Base-by-base conservation (phyloP, 768 basidiomycete species). In the Butyriboletus loyo region DNA sequence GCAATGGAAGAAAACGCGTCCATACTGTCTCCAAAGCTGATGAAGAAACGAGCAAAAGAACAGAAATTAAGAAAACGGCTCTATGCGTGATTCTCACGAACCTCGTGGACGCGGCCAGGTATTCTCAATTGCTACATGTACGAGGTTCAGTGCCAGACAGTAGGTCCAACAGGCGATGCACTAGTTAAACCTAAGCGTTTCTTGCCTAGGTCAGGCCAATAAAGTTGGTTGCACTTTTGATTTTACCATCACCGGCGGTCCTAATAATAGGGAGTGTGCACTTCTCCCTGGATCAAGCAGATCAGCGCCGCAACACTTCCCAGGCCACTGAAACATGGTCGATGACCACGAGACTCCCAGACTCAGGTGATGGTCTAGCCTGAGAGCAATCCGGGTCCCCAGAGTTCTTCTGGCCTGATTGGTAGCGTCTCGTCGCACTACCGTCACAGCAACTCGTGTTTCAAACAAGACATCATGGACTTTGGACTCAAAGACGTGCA, bases 401-500 rank as follows among this genome's bases (percentile, higher is more conserved):
- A n/a, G n/a, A n/a, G n/a, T n/a, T n/a, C n/a, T n/a, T n/a, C n/a
- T n/a, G n/a, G 36, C 27, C 25, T 9, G 15, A 32, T 30, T 39
- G 28, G 38, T 31, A 30, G 5, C 47, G 17, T 7, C 13, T 4
- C 37, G 24, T 41, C 42, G 17, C n/a, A 43, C 54, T 14, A 46
- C 43, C 24, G 27, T 28, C 38, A 31, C 36, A 35, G 24, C 25
- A 21, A 35, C 35, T 13, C 21, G 6, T 41, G 17, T 25, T 32
- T 35, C 24, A 9, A 8, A 24, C 38, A 10, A 19, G 5, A 43
- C 19, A 22, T 21, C 21, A 79, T 79, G 78, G 84, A 89, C 64
- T 70, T 89, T 5, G 79, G 75, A 21, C 71, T 89, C 45, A 66
- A 78, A 47, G 74, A 68, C 50, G 80, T 85, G 8, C 86, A 88